Percentiles rank a stretch among this genome's conserved stretches.
Conservation (phyloP, 2,329 filamentous ascomycete species). For the Leptographium flavum region DNA sequence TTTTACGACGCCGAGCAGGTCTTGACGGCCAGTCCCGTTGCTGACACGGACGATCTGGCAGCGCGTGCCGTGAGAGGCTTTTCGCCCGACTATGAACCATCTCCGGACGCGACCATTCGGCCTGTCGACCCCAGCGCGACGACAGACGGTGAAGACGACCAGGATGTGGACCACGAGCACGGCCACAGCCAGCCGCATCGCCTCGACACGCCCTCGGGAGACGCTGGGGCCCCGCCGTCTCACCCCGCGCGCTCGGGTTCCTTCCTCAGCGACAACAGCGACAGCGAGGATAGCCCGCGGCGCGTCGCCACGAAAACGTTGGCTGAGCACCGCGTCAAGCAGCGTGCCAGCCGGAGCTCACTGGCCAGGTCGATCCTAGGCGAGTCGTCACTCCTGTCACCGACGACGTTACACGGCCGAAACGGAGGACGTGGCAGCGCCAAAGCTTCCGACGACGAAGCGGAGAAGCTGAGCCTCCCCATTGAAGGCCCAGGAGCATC, state of each 20-base stretch:
- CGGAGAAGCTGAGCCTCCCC: conserved; percentile 25
- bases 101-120: conserved; percentile 56
- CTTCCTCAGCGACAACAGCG: conserved; percentile 38
- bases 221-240: conserved; percentile 19
- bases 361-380: conserved; percentile 9
- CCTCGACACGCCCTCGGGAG: conserved; percentile 22
- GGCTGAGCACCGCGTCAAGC: background rate
- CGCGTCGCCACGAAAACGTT: conserved; percentile 7
- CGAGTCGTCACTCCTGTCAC: background rate
- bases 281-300: conserved; percentile 27
- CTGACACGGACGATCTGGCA: conserved; percentile 15
- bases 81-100: conserved; percentile 62
- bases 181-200: conserved; percentile 8
- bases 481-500: conserved; percentile 24
- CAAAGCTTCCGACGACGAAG: conserved; percentile 14
- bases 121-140: conserved; percentile 34
- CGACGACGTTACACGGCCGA: background rate
- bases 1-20: background rate
- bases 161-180: too few relatives aligned
- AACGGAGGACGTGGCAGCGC: background rate
- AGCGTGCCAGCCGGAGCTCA: background rate
- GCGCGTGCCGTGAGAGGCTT: conserved; percentile 41
- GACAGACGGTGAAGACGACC: conserved; percentile 2
- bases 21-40: conserved; percentile 2
- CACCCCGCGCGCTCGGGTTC: conserved; percentile 26